A percentile compares a stretch with the other conserved stretches of the same genome.
Evolutionary conservation across 176 grass and related monocot species (phyloP).

Genomic region (Stipa capillata): DNA sequence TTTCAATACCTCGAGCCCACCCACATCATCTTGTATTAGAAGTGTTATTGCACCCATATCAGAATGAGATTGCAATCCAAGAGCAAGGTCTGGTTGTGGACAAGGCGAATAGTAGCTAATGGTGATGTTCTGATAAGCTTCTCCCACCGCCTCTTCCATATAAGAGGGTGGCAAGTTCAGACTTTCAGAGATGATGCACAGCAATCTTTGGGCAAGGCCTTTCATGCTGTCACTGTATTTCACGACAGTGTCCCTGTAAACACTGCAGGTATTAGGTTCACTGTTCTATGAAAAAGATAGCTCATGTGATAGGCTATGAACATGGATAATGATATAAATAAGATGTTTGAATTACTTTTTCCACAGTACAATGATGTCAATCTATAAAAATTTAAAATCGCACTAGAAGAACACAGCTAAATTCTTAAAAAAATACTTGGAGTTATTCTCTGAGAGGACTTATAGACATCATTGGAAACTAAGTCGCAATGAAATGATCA

Average conservation of each 20-base stretch:
- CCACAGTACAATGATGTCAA: not conserved
- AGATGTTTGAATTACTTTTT: not conserved
- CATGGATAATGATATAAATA: not conserved
- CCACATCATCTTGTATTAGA: constrained; percentile 96
- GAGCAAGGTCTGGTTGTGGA: constrained; percentile 80
- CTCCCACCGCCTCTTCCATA: constrained; percentile 79
- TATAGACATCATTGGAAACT: too few species aligned
- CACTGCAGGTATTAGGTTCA: not conserved
- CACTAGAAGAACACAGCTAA: not conserved
- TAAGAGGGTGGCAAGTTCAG: constrained; percentile 55
- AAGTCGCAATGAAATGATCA: not conserved
- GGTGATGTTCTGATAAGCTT: constrained; percentile 90
- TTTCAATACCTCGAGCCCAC: constrained; percentile 79
- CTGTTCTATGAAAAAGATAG: not conserved
- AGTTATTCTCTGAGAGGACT: not conserved
- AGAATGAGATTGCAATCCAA: constrained; percentile 95
- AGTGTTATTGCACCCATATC: constrained; percentile 92
- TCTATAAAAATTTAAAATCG: not conserved
- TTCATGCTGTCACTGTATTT: constrained; percentile 76
- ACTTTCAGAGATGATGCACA: constrained; percentile 60
- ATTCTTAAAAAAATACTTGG: not conserved
- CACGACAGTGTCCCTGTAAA: constrained; percentile 56
- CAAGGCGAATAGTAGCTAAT: constrained; percentile 96
- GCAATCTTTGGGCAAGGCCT: constrained; percentile 60
- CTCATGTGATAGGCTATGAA: not conserved